Evolutionary conservation across 805 yeast species (phyloP).

Genomic region (Osmozyma mogii): DNA sequence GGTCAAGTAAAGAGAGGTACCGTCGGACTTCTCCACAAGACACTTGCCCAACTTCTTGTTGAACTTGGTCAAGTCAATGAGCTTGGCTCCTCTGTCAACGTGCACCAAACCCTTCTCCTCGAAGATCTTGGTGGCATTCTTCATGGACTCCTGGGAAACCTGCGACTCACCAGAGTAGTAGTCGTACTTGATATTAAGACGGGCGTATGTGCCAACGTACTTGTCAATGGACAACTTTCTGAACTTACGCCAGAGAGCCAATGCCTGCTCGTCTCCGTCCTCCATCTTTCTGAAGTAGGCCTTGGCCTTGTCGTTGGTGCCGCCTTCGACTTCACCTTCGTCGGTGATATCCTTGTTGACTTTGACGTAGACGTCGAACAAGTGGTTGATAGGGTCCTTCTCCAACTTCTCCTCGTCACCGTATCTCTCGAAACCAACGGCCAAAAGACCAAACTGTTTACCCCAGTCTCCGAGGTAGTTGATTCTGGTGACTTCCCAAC

Average conservation of each 20-base stretch:
- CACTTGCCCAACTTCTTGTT: conserved; percentile 92
- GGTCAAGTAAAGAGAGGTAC: conserved; percentile 88
- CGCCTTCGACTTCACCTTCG: conserved; percentile 39
- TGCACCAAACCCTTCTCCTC: conserved; percentile 62
- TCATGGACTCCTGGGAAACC: conserved; percentile 69
- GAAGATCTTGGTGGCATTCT: conserved; percentile 53
- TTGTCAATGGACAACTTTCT: conserved; percentile 84
- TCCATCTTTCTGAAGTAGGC: conserved; percentile 86
- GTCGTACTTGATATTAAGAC: conserved; percentile 85
- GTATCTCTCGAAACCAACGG: conserved; percentile 82
- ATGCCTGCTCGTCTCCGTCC: conserved; percentile 5
- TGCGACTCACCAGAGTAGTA: conserved; percentile 94
- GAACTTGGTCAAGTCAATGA: conserved; percentile 76
- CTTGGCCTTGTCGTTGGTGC: conserved; percentile 78
- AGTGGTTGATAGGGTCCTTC: conserved; percentile 83
- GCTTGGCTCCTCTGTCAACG: conserved; percentile 85
- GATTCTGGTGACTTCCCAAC: conserved; percentile 88
- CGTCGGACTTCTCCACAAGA: conserved; percentile 88
- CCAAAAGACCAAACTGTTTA: conserved; percentile 93
- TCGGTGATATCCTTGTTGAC: conserved; percentile 69
- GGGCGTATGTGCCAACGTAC: conserved; percentile 81
- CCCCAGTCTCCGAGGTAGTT: conserved; percentile 99
- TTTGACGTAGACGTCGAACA: conserved; percentile 88
- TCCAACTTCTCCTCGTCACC: conserved; percentile 70
- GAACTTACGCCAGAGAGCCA: conserved; percentile 19